Percentiles rank a stretch among this genome's conserved stretches.
Evolutionary conservation across 2,329 filamentous ascomycete species (phyloP).

Genomic region (Paecilomyces formosus): DNA sequence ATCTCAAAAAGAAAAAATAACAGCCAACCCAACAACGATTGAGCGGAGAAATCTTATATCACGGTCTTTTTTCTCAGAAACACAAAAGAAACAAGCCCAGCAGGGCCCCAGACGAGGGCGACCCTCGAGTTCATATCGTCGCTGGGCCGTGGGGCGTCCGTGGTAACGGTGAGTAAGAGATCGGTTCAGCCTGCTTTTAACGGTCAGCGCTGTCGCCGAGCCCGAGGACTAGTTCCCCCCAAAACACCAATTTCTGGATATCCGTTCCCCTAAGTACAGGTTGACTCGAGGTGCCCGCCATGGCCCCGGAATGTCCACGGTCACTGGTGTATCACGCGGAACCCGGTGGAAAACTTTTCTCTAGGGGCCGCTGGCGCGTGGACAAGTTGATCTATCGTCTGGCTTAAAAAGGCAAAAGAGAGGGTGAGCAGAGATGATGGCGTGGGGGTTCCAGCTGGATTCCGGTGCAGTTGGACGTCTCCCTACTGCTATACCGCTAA

Average conservation of each 20-base stretch:
- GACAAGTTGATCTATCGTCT: neutral
- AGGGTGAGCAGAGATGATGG: neutral
- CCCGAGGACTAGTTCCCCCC: neutral
- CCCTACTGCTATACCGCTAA: neutral
- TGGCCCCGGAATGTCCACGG: slow-evolving; percentile 3
- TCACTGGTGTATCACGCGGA: slow-evolving; percentile 2
- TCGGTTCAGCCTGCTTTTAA: slow-evolving; percentile 43
- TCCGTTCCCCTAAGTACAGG: slow-evolving; percentile 42
- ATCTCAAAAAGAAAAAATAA: slow-evolving; percentile 1
- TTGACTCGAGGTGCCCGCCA: slow-evolving; percentile 16
- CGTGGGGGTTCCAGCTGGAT: neutral
- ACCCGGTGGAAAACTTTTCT: slow-evolving; percentile 9
- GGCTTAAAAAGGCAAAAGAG: neutral
- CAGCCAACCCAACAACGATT: neutral
- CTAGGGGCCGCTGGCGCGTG: neutral
- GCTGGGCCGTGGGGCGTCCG: slow-evolving; percentile 6
- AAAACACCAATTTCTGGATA: neutral
- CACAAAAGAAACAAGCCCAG: neutral
- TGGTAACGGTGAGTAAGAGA: slow-evolving; percentile 10
- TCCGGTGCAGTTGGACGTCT: neutral
- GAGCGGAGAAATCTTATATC: neutral
- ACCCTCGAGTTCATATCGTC: neutral
- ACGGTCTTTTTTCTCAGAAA: neutral
- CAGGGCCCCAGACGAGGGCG: neutral
- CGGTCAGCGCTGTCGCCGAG: slow-evolving; percentile 17